These are phyloP conservation scores for Fomitopsis palustris DNA, from an alignment of 1,284 basidiomycete species.

Conservation along the genomic window DNA sequence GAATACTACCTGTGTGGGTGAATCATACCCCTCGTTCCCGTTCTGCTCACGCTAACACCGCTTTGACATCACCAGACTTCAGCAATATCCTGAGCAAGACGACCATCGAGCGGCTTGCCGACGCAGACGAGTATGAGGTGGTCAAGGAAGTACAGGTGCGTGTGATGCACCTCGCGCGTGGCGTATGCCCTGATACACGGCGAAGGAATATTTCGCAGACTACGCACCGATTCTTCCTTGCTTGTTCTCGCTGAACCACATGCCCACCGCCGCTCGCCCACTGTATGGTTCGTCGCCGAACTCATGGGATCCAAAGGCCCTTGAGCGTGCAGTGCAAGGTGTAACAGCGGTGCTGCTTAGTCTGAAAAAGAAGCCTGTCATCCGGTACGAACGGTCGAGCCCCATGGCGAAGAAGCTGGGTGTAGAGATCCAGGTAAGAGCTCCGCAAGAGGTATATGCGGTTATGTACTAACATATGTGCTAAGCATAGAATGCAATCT, in stretches of 20 bases:
- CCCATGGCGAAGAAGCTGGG: conserved; percentile 89
- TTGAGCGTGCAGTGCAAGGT: conserved; percentile 79
- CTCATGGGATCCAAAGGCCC: conserved; percentile 69
- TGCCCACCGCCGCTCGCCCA: conserved; percentile 56
- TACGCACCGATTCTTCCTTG: conserved; percentile 86
- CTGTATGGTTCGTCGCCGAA: conserved; percentile 68
- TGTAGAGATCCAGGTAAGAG: conserved; percentile 73
- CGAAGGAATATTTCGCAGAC: conserved; percentile 93
- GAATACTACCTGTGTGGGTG: conserved; percentile 95
- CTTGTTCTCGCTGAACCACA: conserved; percentile 87
- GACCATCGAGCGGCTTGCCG: conserved; percentile 90
- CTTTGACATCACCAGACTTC: conserved; percentile 63
- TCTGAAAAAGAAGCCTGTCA: conserved; percentile 92
- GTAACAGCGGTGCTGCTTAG: conserved; percentile 89
- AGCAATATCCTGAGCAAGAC: conserved; percentile 91
- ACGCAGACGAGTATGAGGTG: conserved; percentile 94
- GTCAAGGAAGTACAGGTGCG: conserved; percentile 94
- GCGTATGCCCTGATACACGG: conserved; percentile 19
- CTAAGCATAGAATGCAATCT: conserved; percentile 66
- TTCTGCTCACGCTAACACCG: conserved; percentile 8
- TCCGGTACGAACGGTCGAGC: conserved; percentile 95
- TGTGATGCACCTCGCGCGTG: conserved; percentile 3
- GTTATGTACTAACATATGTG: neutral
- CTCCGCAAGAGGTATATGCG: no score
- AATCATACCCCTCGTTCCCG: conserved; percentile 29